Evolutionary conservation across 805 yeast genomes (phyloP).

Genomic region (Saccharomyces kudriavzevii): DNA sequence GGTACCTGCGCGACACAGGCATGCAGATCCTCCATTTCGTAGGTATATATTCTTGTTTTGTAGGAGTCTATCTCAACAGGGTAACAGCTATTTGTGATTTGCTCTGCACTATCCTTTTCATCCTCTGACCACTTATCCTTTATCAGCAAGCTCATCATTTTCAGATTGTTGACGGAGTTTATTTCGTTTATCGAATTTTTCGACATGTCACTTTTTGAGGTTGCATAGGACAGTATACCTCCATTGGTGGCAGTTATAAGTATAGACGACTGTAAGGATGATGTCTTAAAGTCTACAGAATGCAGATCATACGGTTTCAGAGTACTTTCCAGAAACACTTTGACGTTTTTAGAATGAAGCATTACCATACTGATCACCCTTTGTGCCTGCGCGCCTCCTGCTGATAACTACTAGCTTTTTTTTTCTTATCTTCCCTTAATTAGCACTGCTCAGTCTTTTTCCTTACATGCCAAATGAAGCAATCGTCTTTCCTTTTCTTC

Average conservation of each 20-base stretch:
- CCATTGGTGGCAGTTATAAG: conserved; percentile 23
- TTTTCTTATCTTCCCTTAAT: not conserved
- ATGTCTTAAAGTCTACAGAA: conserved; percentile 10
- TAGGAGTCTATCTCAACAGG: conserved; percentile 6
- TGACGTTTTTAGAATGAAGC: conserved; percentile 21
- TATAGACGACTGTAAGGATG: conserved; percentile 20
- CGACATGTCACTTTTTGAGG: conserved; percentile 3
- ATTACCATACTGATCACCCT: conserved; percentile 6
- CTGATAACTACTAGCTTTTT: not conserved
- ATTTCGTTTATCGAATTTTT: conserved; percentile 6
- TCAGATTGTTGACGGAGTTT: conserved; percentile 21
- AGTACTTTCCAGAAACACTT: conserved; percentile 12
- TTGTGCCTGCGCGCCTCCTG: not conserved
- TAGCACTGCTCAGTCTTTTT: not conserved
- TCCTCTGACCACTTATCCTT: conserved; percentile 31
- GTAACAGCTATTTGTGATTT: conserved; percentile 12
- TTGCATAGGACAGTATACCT: conserved; percentile 24
- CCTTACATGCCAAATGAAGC: not conserved
- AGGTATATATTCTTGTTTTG: conserved; percentile 23
- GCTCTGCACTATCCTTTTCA: conserved; percentile 11
- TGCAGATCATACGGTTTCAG: conserved; percentile 15
- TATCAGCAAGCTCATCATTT: conserved; percentile 27
- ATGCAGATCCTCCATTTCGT: conserved; percentile 29
- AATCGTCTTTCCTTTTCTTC: not conserved
- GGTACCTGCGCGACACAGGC: conserved; percentile 26